Evolutionary conservation across 352 stramenopile genomes (phyloP).

Genomic region (Plasmopara muralis): DNA sequence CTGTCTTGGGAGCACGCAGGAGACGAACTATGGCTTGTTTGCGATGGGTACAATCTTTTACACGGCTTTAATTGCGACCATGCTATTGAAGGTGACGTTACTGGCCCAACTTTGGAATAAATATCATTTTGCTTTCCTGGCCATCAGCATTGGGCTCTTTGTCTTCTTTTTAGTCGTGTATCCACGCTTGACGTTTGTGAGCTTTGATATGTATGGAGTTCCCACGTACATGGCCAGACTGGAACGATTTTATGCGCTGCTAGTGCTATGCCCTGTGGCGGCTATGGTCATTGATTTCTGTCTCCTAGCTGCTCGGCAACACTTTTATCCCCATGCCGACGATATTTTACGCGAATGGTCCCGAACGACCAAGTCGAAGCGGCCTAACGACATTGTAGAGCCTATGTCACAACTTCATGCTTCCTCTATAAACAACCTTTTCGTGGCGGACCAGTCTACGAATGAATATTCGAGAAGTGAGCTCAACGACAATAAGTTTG

Average conservation of each 20-base stretch:
- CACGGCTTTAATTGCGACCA: constrained; percentile 49
- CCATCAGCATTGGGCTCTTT: constrained; percentile 52
- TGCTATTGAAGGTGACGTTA: constrained; percentile 66
- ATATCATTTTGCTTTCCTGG: constrained; percentile 44
- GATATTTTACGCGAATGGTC: constrained; percentile 58
- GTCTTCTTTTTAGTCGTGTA: constrained; percentile 64
- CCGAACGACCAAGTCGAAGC: constrained; percentile 14
- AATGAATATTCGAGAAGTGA: constrained; percentile 13
- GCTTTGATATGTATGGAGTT: constrained; percentile 60
- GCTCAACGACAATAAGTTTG: constrained; percentile 3
- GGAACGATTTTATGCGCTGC: constrained; percentile 49
- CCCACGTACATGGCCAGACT: constrained; percentile 32
- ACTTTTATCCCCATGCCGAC: constrained; percentile 44
- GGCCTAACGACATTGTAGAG: constrained; percentile 14
- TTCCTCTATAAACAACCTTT: constrained; percentile 18
- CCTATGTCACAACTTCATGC: constrained; percentile 8
- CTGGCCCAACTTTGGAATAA: constrained; percentile 60
- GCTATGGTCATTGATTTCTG: constrained; percentile 42
- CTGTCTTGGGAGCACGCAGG: constrained; percentile 32
- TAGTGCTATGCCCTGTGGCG: constrained; percentile 42
- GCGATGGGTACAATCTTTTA: constrained; percentile 62
- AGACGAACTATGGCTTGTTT: constrained; percentile 31
- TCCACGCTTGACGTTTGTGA: constrained; percentile 58
- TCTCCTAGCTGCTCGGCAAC: constrained; percentile 32
- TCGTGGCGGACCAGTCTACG: constrained; percentile 17